These are phyloP conservation scores for Coniochaeta sp. DNA, from an alignment of 2,329 filamentous ascomycete species.

Conservation along the genomic window DNA sequence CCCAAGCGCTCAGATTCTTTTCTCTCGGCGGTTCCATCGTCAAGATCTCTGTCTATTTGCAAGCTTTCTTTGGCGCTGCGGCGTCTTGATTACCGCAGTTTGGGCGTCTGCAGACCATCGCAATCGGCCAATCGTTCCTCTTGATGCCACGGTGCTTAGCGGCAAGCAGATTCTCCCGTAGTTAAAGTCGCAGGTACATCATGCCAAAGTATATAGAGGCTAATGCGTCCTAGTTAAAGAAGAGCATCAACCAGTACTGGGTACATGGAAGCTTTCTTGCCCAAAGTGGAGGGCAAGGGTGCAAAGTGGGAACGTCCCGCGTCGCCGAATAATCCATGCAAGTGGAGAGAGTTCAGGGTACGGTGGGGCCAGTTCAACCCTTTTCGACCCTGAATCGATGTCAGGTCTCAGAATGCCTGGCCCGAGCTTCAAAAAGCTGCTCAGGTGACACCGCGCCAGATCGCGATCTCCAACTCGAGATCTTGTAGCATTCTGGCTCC, in stretches of 20 bases:
- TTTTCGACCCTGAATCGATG: background rate
- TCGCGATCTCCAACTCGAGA: background rate
- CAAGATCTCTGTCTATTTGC: background rate
- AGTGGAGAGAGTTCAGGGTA: background rate
- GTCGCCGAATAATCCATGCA: background rate
- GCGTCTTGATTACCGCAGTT: background rate
- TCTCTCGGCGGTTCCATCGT: background rate
- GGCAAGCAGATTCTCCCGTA: background rate
- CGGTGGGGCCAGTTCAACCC: background rate
- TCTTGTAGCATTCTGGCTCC: background rate
- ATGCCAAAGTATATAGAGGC: background rate
- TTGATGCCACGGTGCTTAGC: background rate
- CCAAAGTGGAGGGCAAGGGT: background rate
- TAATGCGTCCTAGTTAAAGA: background rate
- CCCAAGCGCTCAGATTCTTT: background rate
- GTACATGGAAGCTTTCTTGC: background rate
- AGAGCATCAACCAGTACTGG: background rate
- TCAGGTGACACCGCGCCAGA: constrained; percentile 2
- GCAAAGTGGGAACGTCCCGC: background rate
- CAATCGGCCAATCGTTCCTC: background rate
- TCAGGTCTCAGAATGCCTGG: too few species aligned
- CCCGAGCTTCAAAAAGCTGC: background rate
- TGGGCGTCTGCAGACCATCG: background rate
- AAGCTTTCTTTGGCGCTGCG: background rate
- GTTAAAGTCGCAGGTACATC: background rate